Evolutionary conservation across 169 alveolate genomes (phyloP).

Genomic region (Plasmodium adleri): DNA sequence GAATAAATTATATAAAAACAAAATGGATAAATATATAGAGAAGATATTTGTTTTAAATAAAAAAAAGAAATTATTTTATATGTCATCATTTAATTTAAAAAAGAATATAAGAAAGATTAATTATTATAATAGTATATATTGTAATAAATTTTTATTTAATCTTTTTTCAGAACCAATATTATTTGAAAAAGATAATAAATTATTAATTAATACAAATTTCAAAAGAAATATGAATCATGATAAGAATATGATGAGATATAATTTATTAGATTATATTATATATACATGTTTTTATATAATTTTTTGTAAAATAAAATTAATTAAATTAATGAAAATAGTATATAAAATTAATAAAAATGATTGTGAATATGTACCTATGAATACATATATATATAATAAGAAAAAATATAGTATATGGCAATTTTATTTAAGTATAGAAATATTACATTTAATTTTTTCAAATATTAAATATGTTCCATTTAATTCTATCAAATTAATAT

Average conservation of each 20-base stretch:
- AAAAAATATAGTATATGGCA: constrained; percentile 40
- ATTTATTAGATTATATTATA: constrained; percentile 65
- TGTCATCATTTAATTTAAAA: constrained; percentile 37
- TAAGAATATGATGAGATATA: constrained; percentile 35
- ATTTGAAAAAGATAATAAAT: constrained; percentile 29
- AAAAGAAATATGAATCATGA: constrained; percentile 44
- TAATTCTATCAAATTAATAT: constrained; percentile 61
- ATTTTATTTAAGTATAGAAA: constrained; percentile 58
- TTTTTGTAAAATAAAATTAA: constrained; percentile 54
- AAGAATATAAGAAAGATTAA: constrained; percentile 47
- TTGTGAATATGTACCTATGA: constrained; percentile 16
- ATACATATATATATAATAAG: constrained; percentile 47
- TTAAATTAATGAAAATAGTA: constrained; percentile 20
- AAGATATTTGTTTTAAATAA: constrained; percentile 36
- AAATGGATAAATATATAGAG: constrained; percentile 57
- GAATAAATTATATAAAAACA: constrained; percentile 28
- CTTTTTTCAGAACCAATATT: constrained; percentile 43
- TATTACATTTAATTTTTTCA: constrained; percentile 39
- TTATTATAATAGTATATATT: constrained; percentile 20
- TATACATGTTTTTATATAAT: constrained; percentile 53
- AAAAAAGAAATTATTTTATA: constrained; percentile 25
- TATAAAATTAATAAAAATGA: constrained; percentile 13
- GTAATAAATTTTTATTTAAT: constrained; percentile 27
- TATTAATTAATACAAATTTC: constrained; percentile 23
- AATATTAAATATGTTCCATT: constrained; percentile 67